Conservation (phyloP, 148 eudicot species). For the Chenopodium formosanum region DNA sequence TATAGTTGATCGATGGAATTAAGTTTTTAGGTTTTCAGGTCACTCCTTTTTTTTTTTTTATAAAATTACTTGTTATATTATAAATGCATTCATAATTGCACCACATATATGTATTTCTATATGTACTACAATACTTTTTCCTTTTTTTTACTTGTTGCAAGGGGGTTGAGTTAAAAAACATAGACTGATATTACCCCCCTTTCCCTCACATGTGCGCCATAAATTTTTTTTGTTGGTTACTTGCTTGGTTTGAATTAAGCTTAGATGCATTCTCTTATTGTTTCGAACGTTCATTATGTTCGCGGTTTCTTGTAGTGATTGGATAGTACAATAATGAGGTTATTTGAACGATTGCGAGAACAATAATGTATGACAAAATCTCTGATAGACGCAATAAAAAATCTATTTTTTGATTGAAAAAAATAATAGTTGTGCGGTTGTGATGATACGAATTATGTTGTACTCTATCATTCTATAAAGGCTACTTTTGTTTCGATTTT, state of each 20-base stretch:
- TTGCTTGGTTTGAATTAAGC: not conserved
- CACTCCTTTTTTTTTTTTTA: not conserved
- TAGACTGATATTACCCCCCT: constrained; percentile 3
- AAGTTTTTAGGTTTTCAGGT: not conserved
- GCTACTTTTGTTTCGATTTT: no score
- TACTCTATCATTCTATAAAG: no score
- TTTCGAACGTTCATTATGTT: no score
- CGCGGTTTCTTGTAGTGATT: not conserved
- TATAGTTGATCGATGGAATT: constrained; percentile 7
- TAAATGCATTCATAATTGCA: not conserved
- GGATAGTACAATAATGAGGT: no score
- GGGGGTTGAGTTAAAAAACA: not conserved
- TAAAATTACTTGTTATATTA: no score
- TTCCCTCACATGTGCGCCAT: not conserved
- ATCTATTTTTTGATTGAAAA: no score
- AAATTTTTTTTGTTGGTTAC: not conserved
- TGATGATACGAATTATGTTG: no score
- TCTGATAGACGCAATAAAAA: no score
- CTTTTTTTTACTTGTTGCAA: not conserved
- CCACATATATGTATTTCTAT: not conserved
- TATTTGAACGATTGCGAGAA: no score
- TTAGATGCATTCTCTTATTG: not conserved
- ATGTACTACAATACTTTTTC: not conserved
- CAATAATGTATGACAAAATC: no score
- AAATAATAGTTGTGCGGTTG: no score